phyloP scores from a whole-genome alignment of 768 basidiomycete species.

The Baorangia bicolor region DNA sequence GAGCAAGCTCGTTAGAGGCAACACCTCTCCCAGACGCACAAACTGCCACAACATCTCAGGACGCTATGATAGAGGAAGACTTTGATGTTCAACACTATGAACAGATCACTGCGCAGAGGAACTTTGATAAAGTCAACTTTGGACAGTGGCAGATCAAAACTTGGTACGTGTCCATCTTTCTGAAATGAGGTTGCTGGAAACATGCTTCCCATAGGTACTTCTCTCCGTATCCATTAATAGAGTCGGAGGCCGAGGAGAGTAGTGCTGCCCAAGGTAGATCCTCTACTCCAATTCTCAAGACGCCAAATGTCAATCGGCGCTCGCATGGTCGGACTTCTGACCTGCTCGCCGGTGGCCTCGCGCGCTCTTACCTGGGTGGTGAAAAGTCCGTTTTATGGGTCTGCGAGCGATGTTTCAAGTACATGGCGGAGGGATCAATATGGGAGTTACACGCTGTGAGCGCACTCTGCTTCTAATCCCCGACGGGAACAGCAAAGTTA shows the following conservation, averaged over 20 bases:
- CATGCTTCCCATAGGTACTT: slow-evolving; percentile 64
- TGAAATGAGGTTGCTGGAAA: not conserved
- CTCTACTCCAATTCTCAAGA: slow-evolving; percentile 36
- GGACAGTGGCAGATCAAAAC: slow-evolving; percentile 86
- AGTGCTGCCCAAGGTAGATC: slow-evolving; percentile 23
- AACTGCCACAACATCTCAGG: slow-evolving; percentile 21
- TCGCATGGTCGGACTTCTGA: slow-evolving; percentile 76
- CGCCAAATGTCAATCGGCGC: slow-evolving; percentile 53
- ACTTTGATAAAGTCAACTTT: slow-evolving; percentile 86
- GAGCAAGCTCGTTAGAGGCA: slow-evolving; percentile 23
- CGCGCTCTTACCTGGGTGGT: slow-evolving; percentile 41
- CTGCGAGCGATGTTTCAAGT: slow-evolving; percentile 96
- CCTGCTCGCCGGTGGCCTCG: slow-evolving; percentile 61
- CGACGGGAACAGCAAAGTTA: slow-evolving; percentile 4
- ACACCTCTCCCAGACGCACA: slow-evolving; percentile 10
- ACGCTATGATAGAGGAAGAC: slow-evolving; percentile 64
- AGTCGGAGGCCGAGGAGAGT: slow-evolving; percentile 60
- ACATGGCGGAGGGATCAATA: slow-evolving; percentile 71
- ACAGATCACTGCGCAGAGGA: slow-evolving; percentile 66
- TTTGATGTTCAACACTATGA: slow-evolving; percentile 67
- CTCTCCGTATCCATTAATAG: slow-evolving; percentile 84
- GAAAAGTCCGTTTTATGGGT: slow-evolving; percentile 70
- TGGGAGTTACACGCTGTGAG: slow-evolving; percentile 74
- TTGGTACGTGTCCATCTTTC: slow-evolving; percentile 54
- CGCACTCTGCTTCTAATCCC: slow-evolving; percentile 7